A percentile compares a stretch with the other conserved stretches of the same genome.
Conservation (phyloP, 106 monocot species). For the Phalaenopsis equestris region DNA sequence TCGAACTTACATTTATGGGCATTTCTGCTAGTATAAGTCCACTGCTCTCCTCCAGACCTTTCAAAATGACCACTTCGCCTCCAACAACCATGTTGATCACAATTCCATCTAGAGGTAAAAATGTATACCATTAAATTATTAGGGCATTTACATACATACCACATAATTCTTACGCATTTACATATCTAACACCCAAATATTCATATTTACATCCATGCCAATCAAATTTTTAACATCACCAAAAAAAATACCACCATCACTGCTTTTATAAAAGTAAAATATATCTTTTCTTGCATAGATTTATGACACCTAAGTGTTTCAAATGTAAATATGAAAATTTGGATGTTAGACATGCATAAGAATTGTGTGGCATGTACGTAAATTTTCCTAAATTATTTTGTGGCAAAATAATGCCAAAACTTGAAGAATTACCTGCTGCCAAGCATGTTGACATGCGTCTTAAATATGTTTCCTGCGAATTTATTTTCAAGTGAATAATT, state of each 20-base stretch:
- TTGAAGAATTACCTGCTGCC: constrained; percentile 36
- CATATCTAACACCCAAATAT: too few relatives aligned
- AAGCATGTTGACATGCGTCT: constrained; percentile 70
- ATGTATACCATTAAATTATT: neutral
- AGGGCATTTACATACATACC: too few relatives aligned
- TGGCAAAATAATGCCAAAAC: neutral
- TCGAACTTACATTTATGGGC: constrained; percentile 81
- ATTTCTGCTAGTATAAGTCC: constrained; percentile 84
- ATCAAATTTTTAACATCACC: too few relatives aligned
- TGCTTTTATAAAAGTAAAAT: too few relatives aligned
- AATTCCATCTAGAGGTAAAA: constrained; percentile 65
- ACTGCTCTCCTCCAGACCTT: constrained; percentile 66
- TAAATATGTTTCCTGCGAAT: constrained; percentile 52
- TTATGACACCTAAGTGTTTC: too few relatives aligned
- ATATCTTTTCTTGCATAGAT: too few relatives aligned
- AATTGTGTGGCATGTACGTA: too few relatives aligned
- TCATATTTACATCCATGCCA: too few relatives aligned
- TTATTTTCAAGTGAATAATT: neutral
- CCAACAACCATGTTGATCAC: constrained; percentile 99
- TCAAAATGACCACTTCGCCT: constrained; percentile 83
- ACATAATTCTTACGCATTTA: too few relatives aligned
- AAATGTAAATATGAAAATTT: too few relatives aligned
- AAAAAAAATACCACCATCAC: too few relatives aligned
- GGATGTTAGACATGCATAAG: too few relatives aligned
- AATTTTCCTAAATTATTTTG: neutral